Evolutionary conservation across 306 rosid species (phyloP).

Genomic region (Quercus rubra): DNA sequence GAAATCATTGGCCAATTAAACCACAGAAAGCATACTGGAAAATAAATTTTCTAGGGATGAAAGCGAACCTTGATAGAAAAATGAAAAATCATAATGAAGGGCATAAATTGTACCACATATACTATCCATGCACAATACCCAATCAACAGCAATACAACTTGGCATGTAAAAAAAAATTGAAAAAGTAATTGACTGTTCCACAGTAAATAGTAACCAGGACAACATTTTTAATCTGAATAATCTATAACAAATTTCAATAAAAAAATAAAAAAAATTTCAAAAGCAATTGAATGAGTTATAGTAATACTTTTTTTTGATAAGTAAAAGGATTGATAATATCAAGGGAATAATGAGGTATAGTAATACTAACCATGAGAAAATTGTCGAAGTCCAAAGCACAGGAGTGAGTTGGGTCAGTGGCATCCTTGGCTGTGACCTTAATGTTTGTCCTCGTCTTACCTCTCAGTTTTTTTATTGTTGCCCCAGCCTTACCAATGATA

Average conservation of each 20-base stretch:
- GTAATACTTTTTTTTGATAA: neutral
- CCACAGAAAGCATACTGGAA: neutral
- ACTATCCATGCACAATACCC: neutral
- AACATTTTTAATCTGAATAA: neutral
- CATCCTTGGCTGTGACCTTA: slow-evolving; percentile 72
- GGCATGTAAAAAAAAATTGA: too few species aligned
- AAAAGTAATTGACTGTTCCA: neutral
- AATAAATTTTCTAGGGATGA: neutral
- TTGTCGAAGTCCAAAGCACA: slow-evolving; percentile 97
- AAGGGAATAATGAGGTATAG: too few species aligned
- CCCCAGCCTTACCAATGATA: slow-evolving; percentile 89
- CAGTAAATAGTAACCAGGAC: neutral
- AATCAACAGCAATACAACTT: neutral
- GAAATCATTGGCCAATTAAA: too few species aligned
- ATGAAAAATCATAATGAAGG: neutral
- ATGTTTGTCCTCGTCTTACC: slow-evolving; percentile 78
- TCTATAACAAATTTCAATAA: neutral
- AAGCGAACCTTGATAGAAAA: neutral
- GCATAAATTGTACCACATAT: neutral
- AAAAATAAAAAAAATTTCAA: neutral
- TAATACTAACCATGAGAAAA: slow-evolving; percentile 65
- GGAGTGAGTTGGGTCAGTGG: slow-evolving; percentile 70
- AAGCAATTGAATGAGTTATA: neutral
- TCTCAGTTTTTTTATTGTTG: slow-evolving; percentile 81
- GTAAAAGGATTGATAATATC: too few species aligned